phyloP scores from a whole-genome alignment of 1,284 basidiomycete genomes.

The Vanrija humicola region DNA sequence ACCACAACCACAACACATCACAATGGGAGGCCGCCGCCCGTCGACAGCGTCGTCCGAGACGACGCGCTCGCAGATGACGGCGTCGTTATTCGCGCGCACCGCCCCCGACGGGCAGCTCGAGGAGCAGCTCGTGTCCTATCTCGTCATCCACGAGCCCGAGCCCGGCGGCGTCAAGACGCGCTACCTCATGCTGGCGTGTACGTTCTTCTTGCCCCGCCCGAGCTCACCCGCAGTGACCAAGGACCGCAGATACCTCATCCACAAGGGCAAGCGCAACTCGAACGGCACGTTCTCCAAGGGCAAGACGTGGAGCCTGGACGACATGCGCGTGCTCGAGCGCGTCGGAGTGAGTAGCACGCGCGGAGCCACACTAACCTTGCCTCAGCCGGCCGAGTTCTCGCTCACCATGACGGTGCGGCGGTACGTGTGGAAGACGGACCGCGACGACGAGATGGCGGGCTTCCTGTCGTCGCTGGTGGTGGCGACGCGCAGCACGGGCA shows the following conservation, averaged over 20 bases:
- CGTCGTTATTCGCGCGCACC: constrained; percentile 73
- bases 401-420: constrained; percentile 72
- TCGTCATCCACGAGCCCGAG: constrained; percentile 79
- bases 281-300: constrained; percentile 96
- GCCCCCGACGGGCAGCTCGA: constrained; percentile 58
- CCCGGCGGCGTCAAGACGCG: constrained; percentile 69
- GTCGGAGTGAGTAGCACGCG: constrained; percentile 57
- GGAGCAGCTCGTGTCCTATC: constrained; percentile 75
- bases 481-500: constrained; percentile 61
- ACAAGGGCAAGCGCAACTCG: constrained; percentile 94
- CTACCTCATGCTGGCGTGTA: constrained; percentile 81
- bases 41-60: constrained; percentile 18
- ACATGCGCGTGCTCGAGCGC: constrained; percentile 75
- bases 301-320: constrained; percentile 88
- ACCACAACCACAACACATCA: no score
- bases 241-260: constrained; percentile 67
- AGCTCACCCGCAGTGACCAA: constrained; percentile 56
- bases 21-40: constrained; percentile 1
- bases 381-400: constrained; percentile 68
- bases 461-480: constrained; percentile 68
- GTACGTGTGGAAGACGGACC: constrained; percentile 83
- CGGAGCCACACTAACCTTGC: not conserved
- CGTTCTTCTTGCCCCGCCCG: constrained; percentile 48
- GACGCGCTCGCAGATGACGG: constrained; percentile 62
- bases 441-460: constrained; percentile 58